A percentile compares a stretch with the other conserved stretches of the same genome.
Evolutionary conservation across 805 yeast species (phyloP).

Genomic region (Tetrapisispora nanseiensis): DNA sequence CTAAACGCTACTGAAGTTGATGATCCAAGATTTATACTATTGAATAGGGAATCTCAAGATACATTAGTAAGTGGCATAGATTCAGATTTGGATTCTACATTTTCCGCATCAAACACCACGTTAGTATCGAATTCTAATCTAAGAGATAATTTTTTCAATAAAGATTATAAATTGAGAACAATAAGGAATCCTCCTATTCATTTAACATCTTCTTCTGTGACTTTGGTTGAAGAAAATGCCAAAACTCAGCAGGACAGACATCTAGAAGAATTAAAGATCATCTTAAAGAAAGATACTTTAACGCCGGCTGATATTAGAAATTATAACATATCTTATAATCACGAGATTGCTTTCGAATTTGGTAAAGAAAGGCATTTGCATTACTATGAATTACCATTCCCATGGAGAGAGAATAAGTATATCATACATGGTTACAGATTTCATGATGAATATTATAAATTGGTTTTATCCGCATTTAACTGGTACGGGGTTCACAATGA

Average conservation of each 20-base stretch:
- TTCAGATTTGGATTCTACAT: background rate
- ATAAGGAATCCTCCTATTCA: background rate
- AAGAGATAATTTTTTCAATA: background rate
- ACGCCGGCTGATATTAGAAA: conserved; percentile 3
- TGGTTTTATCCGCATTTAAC: conserved; percentile 49
- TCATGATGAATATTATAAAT: conserved; percentile 49
- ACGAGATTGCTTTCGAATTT: conserved; percentile 35
- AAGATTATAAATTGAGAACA: background rate
- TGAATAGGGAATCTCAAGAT: conserved; percentile 2
- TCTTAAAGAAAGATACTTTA: background rate
- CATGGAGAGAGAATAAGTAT: conserved; percentile 88
- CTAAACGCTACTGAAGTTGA: background rate
- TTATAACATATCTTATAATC: conserved; percentile 35
- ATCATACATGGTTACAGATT: conserved; percentile 82
- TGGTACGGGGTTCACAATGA: conserved; percentile 62
- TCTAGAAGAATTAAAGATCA: background rate
- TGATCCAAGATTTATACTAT: background rate
- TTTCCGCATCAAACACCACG: conserved; percentile 1
- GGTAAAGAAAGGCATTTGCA: conserved; percentile 48
- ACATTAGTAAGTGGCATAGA: background rate
- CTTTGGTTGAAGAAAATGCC: conserved; percentile 4
- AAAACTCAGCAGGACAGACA: background rate
- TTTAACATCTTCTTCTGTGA: background rate
- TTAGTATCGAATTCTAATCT: background rate
- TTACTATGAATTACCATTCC: conserved; percentile 80